A percentile compares a stretch with the other conserved stretches of the same genome.
Evolutionary conservation across 495 filamentous ascomycete genomes (phyloP).

Genomic region (Neurospora tetraspora): DNA sequence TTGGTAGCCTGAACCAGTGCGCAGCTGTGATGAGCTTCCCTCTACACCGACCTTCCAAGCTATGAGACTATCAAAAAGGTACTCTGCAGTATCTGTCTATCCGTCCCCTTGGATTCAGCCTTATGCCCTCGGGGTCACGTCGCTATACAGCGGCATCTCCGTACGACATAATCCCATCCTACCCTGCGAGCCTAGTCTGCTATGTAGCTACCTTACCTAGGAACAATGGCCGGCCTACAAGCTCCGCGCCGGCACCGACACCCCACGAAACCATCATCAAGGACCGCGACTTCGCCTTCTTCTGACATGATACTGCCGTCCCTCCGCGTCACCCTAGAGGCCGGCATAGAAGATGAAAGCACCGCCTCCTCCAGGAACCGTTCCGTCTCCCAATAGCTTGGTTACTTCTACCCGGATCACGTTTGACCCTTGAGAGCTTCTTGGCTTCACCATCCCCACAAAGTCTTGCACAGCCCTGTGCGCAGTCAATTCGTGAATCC

Average conservation of each 20-base stretch:
- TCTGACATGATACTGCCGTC: background rate
- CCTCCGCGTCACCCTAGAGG: background rate
- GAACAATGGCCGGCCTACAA: background rate
- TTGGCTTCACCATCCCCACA: background rate
- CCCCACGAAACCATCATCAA: background rate
- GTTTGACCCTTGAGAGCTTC: background rate
- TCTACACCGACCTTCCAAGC: constrained; percentile 5
- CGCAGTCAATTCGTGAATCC: background rate
- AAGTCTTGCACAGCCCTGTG: background rate
- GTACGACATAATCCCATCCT: background rate
- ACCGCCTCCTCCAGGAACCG: background rate
- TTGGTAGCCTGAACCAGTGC: constrained; percentile 4
- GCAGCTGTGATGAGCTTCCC: constrained; percentile 17
- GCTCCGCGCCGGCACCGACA: background rate
- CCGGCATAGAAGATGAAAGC: background rate
- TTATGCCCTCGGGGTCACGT: background rate
- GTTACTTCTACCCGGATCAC: background rate
- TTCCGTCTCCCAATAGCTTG: background rate
- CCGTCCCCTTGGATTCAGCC: constrained; percentile 4
- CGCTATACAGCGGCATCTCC: background rate
- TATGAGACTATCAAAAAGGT: background rate
- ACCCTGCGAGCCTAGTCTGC: background rate
- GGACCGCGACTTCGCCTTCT: background rate
- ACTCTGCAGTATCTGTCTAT: background rate
- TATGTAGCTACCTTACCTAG: background rate